Base-by-base conservation (phyloP, 2,329 filamentous ascomycete genomes). In the Ceratocystis diversiconidia region DNA sequence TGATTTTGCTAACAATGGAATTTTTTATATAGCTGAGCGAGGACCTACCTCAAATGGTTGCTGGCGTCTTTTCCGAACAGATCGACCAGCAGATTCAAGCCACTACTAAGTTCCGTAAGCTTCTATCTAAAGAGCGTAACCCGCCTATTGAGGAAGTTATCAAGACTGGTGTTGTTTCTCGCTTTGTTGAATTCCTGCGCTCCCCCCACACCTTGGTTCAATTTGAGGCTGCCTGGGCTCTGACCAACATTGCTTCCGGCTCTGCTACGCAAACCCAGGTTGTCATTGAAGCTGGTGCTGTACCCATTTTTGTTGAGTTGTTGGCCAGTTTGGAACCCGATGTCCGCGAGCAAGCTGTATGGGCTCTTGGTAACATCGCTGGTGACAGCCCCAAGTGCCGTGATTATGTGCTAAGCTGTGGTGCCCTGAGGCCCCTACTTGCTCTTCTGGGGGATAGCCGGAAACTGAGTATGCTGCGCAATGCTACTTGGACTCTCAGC, bases 101-200 rank as follows among this genome's bases (percentile, higher is more conserved):
- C 67, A 99, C 94, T 32, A 99, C 94, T 71, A 96, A 96, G 77
- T 99, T 99, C 82, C 84, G 94, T 75, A 99, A 99, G 82, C 84
- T 99, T 52, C 82, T 99, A 32, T 96, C 91, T 70, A 99, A 99
- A 80, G 94, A 99, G 81, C 90, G 94, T 74, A 99, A 99, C 80
- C 94, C 94, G 60, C 94, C 94, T 59, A 99, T 99, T 75, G 94
- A 99, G 80, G 91, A 95, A 75, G 94, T 99, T 71, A 99, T 99
- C 78, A 95, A 97, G 83, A 97, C 94, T 67, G 94, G 94, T 73
- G 94, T 99, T 70, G 94, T 99, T 70, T 88, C 86, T 80, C 89
- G 94, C 74, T 99, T 99, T 74, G 94, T 99, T 77, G 91, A 96
- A 77, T 99, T 99, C 78, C 87, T 99, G 68, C 89, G 90, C 75